phyloP scores from a whole-genome alignment of 2,329 filamentous ascomycete species.

The Aureobasidium sp. region DNA sequence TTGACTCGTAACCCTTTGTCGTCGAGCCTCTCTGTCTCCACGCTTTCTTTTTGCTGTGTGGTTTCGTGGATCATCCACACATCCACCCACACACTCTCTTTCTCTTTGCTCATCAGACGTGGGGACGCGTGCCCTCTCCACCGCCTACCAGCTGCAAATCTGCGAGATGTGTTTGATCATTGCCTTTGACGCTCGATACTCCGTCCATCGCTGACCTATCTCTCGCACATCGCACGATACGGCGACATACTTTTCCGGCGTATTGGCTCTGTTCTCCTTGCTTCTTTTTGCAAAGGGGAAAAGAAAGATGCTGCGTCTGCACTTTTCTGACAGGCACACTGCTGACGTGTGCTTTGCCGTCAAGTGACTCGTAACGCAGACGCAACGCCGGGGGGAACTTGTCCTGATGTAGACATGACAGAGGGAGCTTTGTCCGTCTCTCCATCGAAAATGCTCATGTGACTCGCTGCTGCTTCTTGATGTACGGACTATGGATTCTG shows the following conservation, averaged over 20 bases:
- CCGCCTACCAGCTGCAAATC: not conserved
- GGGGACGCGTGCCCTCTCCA: not conserved
- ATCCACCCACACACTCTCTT: not conserved
- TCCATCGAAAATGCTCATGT: not conserved
- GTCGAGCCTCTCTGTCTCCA: not conserved
- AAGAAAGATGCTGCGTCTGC: not conserved
- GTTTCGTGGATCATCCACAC: not conserved
- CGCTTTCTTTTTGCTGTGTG: not conserved
- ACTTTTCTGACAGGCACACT: not conserved
- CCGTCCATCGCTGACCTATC: not conserved
- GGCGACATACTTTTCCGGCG: not conserved
- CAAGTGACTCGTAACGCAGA: conserved; percentile 6
- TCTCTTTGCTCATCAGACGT: not conserved
- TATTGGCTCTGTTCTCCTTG: not conserved
- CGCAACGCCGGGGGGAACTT: not conserved
- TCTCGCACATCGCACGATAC: not conserved
- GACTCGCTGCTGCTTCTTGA: not conserved
- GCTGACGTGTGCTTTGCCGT: conserved; percentile 1
- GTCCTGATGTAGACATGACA: not conserved
- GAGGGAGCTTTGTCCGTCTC: not conserved
- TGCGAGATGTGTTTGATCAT: not conserved
- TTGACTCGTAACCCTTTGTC: not conserved
- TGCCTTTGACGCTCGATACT: not conserved
- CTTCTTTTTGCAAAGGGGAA: too few species aligned
- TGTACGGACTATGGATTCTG: not conserved